A percentile compares a stretch with the other conserved stretches of the same genome.
Evolutionary conservation across 139 green algal species (phyloP).

Genomic region (Eudorina sp.): DNA sequence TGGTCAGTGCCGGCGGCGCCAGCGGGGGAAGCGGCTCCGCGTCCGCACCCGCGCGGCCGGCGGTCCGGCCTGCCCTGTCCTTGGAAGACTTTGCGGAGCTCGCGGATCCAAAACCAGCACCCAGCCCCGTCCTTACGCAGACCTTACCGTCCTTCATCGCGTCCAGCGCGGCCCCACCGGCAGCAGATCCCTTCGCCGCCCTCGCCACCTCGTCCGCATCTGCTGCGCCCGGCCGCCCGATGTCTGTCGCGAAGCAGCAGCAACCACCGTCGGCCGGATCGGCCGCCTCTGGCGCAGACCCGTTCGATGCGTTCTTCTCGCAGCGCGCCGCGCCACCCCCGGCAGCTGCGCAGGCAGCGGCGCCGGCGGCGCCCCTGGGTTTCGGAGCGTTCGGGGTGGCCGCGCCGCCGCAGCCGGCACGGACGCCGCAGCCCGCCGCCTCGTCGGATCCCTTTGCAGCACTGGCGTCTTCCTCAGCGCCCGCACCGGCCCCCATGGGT

Average conservation of each 20-base stretch:
- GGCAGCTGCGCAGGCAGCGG: background rate
- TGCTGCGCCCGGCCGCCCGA: background rate
- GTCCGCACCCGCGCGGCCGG: background rate
- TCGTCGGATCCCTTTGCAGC: slow-evolving; percentile 65
- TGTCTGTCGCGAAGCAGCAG: too few relatives aligned
- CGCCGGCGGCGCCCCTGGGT: background rate
- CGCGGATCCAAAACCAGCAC: background rate
- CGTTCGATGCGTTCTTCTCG: background rate
- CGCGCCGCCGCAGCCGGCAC: background rate
- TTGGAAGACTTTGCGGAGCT: slow-evolving; percentile 71
- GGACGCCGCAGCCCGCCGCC: slow-evolving; percentile 9
- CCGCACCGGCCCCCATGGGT: background rate
- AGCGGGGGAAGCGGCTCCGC: background rate
- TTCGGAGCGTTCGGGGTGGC: slow-evolving; percentile 10
- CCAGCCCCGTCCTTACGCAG: background rate
- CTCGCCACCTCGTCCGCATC: background rate
- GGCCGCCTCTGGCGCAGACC: background rate
- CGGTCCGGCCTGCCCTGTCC: background rate
- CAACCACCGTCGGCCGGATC: background rate
- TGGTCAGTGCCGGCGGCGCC: background rate
- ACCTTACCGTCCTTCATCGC: background rate
- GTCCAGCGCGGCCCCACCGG: too few relatives aligned
- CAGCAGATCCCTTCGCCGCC: slow-evolving; percentile 7
- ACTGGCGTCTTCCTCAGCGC: slow-evolving; percentile 36
- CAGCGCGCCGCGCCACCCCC: background rate